phyloP scores from a whole-genome alignment of 2,329 filamentous ascomycete species.

The Venturia carpophila region DNA sequence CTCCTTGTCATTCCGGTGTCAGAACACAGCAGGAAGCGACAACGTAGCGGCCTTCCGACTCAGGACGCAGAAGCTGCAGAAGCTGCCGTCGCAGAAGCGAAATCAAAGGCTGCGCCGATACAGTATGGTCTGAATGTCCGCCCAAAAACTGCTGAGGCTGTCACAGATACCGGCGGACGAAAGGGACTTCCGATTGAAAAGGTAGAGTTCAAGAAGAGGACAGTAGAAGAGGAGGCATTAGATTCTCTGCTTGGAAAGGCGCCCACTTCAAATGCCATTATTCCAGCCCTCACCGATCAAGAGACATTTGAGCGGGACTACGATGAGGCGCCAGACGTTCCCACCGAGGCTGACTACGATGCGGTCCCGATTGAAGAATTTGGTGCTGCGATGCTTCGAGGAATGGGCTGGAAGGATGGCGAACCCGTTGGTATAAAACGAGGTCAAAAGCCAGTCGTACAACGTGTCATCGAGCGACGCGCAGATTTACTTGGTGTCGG shows the following conservation, averaged over 20 bases:
- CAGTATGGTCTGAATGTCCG: conserved; percentile 48
- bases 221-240: conserved; percentile 51
- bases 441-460: conserved; percentile 40
- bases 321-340: conserved; percentile 61
- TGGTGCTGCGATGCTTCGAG: conserved; percentile 77
- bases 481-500: conserved; percentile 82
- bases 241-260: conserved; percentile 38
- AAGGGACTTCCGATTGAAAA: conserved; percentile 26
- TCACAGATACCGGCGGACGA: conserved; percentile 20
- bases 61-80: conserved; percentile 21
- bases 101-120: conserved; percentile 32
- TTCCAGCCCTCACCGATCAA: conserved; percentile 48
- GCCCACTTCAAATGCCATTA: conserved; percentile 31
- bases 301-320: conserved; percentile 66
- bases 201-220: conserved; percentile 32
- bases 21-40: conserved; percentile 47
- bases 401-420: conserved; percentile 88
- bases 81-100: conserved; percentile 36
- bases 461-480: conserved; percentile 59
- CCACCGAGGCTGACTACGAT: conserved; percentile 76
- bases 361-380: conserved; percentile 91
- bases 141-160: conserved; percentile 27
- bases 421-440: conserved; percentile 48
- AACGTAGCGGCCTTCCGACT: conserved; percentile 50
- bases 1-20: conserved; percentile 51